Percentiles rank a stretch among this genome's conserved stretches.
Evolutionary conservation across 2,329 filamentous ascomycete species (phyloP).

Genomic region (Pseudogymnoascus sp.): DNA sequence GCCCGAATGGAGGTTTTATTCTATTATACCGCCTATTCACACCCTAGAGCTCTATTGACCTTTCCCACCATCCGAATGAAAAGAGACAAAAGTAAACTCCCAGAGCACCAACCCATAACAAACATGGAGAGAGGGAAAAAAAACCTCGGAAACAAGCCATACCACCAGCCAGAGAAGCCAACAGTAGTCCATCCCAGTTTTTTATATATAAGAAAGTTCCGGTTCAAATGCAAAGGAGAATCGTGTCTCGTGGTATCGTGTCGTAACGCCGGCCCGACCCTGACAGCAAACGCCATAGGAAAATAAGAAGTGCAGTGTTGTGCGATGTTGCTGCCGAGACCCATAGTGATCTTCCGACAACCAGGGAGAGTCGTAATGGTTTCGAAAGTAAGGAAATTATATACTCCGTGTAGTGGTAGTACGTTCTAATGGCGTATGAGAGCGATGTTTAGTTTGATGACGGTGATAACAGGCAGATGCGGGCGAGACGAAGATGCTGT

Average conservation of each 20-base stretch:
- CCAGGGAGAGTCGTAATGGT: not conserved
- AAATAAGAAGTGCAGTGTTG: not conserved
- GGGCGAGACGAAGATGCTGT: not conserved
- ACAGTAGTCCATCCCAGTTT: constrained; percentile 7
- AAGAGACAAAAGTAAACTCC: not conserved
- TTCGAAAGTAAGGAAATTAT: not conserved
- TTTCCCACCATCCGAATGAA: not conserved
- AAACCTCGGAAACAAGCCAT: not conserved
- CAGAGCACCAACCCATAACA: not conserved
- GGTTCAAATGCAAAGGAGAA: constrained; percentile 8
- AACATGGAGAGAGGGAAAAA: not conserved
- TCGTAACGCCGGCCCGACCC: not conserved
- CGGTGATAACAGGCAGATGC: not conserved
- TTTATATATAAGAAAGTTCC: not conserved
- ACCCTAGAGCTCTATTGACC: not conserved
- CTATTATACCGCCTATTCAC: constrained; percentile 1
- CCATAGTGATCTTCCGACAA: not conserved
- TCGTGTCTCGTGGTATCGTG: constrained; percentile 6
- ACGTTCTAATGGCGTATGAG: constrained; percentile 2
- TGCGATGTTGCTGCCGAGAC: not conserved
- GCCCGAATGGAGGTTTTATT: not conserved
- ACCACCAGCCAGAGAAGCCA: constrained; percentile 3
- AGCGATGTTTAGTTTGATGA: constrained; percentile 3
- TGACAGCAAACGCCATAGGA: constrained; percentile 4
- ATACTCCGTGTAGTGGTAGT: constrained; percentile 2